Percentiles rank a stretch among this genome's conserved stretches.
phyloP scores from a whole-genome alignment of 2,329 filamentous ascomycete genomes.

The Boeremia exigua region DNA sequence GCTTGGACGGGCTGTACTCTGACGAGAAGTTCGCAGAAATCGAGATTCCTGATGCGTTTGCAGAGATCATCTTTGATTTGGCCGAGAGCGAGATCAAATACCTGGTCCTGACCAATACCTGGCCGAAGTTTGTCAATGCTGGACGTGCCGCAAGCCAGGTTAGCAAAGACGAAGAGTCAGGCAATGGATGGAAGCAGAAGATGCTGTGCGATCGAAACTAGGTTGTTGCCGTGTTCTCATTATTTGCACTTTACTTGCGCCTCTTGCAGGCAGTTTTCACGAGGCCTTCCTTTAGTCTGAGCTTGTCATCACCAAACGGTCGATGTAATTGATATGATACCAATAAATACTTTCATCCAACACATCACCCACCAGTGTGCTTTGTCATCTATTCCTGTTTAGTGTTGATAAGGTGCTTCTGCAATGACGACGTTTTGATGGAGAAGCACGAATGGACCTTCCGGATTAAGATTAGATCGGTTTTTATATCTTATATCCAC shows the following conservation, averaged over 20 bases:
- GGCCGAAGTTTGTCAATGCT: constrained; percentile 45
- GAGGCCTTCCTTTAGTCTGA: background rate
- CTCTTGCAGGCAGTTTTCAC: background rate
- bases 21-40: constrained; percentile 27
- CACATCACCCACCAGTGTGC: background rate
- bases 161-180: constrained; percentile 26
- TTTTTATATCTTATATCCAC: constrained; percentile 30
- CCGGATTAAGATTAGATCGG: background rate
- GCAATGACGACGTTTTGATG: constrained; percentile 11
- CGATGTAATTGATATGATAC: constrained; percentile 14
- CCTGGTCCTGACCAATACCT: constrained; percentile 45
- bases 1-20: constrained; percentile 24
- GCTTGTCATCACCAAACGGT: background rate
- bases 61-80: constrained; percentile 36
- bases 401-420: background rate
- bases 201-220: constrained; percentile 13
- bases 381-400: background rate
- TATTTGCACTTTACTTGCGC: background rate
- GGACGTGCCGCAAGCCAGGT: constrained; percentile 27
- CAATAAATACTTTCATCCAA: background rate
- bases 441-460: constrained; percentile 37
- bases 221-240: background rate
- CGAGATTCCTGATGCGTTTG: constrained; percentile 34
- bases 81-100: constrained; percentile 46
- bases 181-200: constrained; percentile 17